Evolutionary conservation across 2,329 filamentous ascomycete genomes (phyloP), one percentile per base, ranked within the genome.

Genomic region (Graphilbum fragrans): DNA sequence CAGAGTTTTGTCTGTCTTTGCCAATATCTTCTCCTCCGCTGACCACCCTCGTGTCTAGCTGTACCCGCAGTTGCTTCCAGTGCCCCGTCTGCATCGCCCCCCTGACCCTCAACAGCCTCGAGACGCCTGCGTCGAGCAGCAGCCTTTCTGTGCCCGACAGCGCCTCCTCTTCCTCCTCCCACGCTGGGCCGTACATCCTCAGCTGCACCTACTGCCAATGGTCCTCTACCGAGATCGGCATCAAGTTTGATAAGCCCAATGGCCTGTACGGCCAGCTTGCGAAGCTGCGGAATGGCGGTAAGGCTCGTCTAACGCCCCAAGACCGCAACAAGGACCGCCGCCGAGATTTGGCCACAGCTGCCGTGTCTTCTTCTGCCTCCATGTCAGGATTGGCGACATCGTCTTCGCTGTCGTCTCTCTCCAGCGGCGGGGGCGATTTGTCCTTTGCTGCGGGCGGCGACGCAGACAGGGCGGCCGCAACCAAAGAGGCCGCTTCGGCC

Each of bases 21-120:
- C 11, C 6, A 7, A 31, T 31, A 16, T n/a, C n/a, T n/a, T n/a
- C n/a, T n/a, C 32, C 14, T 6, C 11, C 14, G 32, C 32, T 39
- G 37, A 25, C 31, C n/a, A 34, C 27, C 21, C 10, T 19, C 7
- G 3, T 14, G 19, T 11, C 5, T 47, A 90, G 87, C 56, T 95
- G 92, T 58, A 90, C 86, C 17, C 74, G 92, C 50, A 95, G 88
- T 57, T 98, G 92, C 62, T 96, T 92, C 66, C 86, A 93, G 57
- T 98, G 92, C 53, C 92, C 92, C 0, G 69, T 88, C 48, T 98
- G 92, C 59, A 79, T 85, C 22, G 79, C 86, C 0, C 83, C 86
- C 12, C 71, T 96, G 33, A 72, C 79, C 18, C 79, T 92, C 40
- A 83, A 78, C 41, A 77, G 79, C 18, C 63, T 88, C 45, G 82